Conservation (phyloP, 192 early-diverging fungal species). For the Spinellus fusiger region DNA sequence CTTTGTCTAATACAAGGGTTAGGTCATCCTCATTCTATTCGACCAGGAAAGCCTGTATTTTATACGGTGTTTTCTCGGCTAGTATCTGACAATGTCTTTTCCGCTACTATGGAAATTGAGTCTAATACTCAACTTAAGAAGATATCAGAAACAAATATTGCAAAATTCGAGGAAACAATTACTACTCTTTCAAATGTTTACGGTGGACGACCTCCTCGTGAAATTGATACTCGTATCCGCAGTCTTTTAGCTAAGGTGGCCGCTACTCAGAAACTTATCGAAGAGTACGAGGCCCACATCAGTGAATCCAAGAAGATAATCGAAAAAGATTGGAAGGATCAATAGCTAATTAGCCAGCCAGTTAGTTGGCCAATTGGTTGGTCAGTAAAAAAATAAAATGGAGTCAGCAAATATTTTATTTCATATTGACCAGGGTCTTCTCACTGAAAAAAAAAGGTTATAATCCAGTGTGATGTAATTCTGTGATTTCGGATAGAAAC, state of each 20-base stretch:
- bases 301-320: constrained; percentile 17
- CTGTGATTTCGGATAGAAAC: not conserved
- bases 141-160: constrained; percentile 51
- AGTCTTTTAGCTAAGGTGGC: constrained; percentile 16
- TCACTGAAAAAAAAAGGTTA: not conserved
- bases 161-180: constrained; percentile 57
- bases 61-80: constrained; percentile 75
- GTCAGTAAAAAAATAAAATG: not conserved
- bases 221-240: constrained; percentile 34
- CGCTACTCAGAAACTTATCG: constrained; percentile 11
- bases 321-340: constrained; percentile 10
- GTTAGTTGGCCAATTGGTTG: not conserved
- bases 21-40: constrained; percentile 78
- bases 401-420: not conserved
- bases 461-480: too few species aligned
- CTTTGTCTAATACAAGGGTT: too few species aligned
- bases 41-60: constrained; percentile 80
- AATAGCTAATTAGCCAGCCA: not conserved
- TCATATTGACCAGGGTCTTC: not conserved
- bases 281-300: constrained; percentile 21
- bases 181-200: constrained; percentile 48
- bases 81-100: constrained; percentile 58
- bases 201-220: constrained; percentile 48
- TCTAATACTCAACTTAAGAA: constrained; percentile 54
- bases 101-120: constrained; percentile 75